Conservation (phyloP, 352 stramenopile genomes). For the Pythium pyrilobum region DNA sequence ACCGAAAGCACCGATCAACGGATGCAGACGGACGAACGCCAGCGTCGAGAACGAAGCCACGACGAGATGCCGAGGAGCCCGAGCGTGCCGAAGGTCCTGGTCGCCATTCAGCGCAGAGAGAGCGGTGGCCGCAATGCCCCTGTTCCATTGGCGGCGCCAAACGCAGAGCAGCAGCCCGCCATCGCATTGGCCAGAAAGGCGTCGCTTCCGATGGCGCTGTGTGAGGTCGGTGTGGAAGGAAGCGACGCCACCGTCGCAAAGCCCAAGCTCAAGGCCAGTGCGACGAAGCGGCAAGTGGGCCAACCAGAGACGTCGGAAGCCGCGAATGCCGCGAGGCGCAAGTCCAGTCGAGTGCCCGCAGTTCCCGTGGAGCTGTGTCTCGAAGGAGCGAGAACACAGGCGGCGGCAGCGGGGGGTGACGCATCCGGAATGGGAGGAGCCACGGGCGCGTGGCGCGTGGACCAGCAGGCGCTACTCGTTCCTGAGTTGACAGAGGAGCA, state of each 20-base stretch:
- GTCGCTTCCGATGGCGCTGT: background rate
- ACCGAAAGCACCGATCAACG: background rate
- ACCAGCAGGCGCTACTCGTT: background rate
- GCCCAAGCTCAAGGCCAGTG: background rate
- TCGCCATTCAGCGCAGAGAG: slow-evolving; percentile 18
- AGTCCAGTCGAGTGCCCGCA: too few species aligned
- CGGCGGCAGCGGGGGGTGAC: background rate
- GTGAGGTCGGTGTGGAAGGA: background rate
- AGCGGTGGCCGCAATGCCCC: too few species aligned
- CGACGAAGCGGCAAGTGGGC: background rate
- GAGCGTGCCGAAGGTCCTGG: slow-evolving; percentile 10
- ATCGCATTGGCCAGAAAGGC: too few species aligned
- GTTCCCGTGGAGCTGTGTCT: slow-evolving; percentile 2
- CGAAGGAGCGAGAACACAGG: slow-evolving; percentile 1
- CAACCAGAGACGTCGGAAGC: too few species aligned
- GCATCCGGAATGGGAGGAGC: too few species aligned
- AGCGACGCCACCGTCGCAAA: background rate
- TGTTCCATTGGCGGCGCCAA: background rate
- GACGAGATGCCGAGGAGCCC: background rate
- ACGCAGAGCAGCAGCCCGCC: too few species aligned
- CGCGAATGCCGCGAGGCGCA: too few species aligned
- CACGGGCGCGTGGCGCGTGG: too few species aligned
- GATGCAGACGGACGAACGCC: too few species aligned
- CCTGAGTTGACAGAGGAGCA: slow-evolving; percentile 27
- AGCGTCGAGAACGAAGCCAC: too few species aligned